Evolutionary conservation across 106 monocot genomes (phyloP), one percentile per base, ranked within the genome.

Genomic region (Acorus calamus): DNA sequence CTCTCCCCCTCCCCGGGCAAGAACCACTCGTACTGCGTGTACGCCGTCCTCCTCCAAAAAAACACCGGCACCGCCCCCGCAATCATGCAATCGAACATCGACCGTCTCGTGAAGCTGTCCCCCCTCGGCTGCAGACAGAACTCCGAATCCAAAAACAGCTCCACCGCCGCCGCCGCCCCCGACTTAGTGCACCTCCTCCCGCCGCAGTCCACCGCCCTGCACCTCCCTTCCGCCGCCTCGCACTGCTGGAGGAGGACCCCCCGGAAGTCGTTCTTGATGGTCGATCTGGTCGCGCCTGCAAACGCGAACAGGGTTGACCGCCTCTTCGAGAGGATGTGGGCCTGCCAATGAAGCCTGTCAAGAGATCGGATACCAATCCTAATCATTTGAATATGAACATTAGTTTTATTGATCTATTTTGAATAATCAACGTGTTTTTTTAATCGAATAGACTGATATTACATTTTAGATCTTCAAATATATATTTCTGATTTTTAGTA

Each of bases 61-160:
- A 96, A 58, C 49, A 96, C 94, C 47, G 94, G 94, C 44, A 96
- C 83, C 44, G 82, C 81, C 14, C 94, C 94, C 14, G 94, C 94
- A 28, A 96, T 56, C 79, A 96, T 87, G 80, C 94, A 91, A 51
- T 96, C 94, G 68, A 96, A 96, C 72, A 87, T 71, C 4, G 94
- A 96, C 54, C 94, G 63, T 62, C 94, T 59, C 43, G 94, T 91
- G 74, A 66, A 83, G 70, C 94, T 96, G 56, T 96, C 94, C 9
- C 94, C 94, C 8, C 86, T 66, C 42, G 94, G 94, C 64, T 96
- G 94, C 47, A 96, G 59, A 73, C 94, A 96, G 75, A 96, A 96
- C 4, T 5, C 53, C 0, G 94, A 90, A 2, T 69, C 77, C 11
- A 96, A 59, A 69, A 96, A 96, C 57, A 96, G 61, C 3, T n/a